Evolutionary conservation across 2,329 filamentous ascomycete genomes (phyloP).

Genomic region (Drechslerella stenobrocha): DNA sequence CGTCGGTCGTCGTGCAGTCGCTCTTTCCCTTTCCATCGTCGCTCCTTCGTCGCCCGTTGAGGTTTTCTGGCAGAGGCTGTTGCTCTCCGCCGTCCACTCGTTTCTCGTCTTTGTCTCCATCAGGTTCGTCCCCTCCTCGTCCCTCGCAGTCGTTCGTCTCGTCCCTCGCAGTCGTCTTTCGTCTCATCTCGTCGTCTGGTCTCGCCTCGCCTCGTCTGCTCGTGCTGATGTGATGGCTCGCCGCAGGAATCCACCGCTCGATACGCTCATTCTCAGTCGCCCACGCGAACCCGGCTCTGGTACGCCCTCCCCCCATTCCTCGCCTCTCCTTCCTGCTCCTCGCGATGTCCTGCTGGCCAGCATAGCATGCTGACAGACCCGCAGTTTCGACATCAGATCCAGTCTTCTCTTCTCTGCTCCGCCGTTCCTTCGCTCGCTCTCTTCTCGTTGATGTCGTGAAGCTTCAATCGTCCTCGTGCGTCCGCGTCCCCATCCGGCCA

Average conservation of each 20-base stretch:
- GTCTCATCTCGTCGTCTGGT: background rate
- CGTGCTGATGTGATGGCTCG: background rate
- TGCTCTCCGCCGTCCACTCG: constrained; percentile 40
- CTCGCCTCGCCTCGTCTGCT: no score
- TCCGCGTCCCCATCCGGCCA: background rate
- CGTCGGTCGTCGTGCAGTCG: constrained; percentile 2
- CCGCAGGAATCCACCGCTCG: constrained; percentile 7
- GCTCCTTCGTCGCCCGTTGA: constrained; percentile 5
- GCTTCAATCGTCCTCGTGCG: constrained; percentile 8
- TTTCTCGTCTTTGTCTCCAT: no score
- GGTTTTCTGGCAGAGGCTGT: constrained; percentile 32
- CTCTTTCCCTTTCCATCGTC: constrained; percentile 23
- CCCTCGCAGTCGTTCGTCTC: background rate
- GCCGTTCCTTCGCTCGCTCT: no score
- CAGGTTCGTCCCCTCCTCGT: background rate
- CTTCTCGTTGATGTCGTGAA: constrained; percentile 49
- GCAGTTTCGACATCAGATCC: constrained; percentile 1
- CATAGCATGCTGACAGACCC: constrained; percentile 13
- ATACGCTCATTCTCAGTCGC: constrained; percentile 26
- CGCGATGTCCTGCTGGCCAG: constrained; percentile 6
- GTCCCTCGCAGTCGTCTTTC: background rate
- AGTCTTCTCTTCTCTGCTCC: constrained; percentile 36
- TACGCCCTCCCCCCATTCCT: constrained; percentile 1
- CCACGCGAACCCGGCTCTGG: constrained; percentile 7
- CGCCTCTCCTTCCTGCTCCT: background rate